These are phyloP conservation scores for Canariomyces notabilis DNA, from an alignment of 2,329 filamentous ascomycete genomes.

Conservation along the genomic window DNA sequence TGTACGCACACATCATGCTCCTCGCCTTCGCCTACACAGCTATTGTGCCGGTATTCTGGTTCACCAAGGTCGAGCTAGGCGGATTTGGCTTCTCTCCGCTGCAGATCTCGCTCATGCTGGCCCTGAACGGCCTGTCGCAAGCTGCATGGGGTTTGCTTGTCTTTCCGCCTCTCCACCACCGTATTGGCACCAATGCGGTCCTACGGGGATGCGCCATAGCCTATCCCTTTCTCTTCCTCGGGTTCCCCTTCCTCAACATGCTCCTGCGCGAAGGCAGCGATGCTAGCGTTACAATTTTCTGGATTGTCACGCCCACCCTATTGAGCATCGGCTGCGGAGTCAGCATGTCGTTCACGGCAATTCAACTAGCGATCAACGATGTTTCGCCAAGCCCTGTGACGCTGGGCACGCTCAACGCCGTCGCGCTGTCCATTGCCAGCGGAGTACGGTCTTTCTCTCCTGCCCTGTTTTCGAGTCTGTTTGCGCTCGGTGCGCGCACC, in stretches of 20 bases:
- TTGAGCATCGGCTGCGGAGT: slow-evolving; percentile 57
- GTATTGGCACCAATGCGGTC: slow-evolving; percentile 61
- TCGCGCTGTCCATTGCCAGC: slow-evolving; percentile 58
- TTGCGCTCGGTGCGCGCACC: slow-evolving; percentile 58
- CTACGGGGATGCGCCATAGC: slow-evolving; percentile 51
- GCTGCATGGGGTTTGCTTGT: slow-evolving; percentile 64
- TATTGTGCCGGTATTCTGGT: slow-evolving; percentile 64
- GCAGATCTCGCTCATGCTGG: slow-evolving; percentile 64
- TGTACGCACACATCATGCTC: slow-evolving; percentile 62
- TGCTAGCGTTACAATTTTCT: slow-evolving; percentile 45
- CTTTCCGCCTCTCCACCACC: slow-evolving; percentile 64
- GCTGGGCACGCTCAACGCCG: slow-evolving; percentile 66
- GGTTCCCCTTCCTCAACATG: slow-evolving; percentile 50
- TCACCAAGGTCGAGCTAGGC: slow-evolving; percentile 55
- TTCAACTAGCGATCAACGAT: slow-evolving; percentile 72
- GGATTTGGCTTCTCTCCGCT: slow-evolving; percentile 59
- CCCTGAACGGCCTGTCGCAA: slow-evolving; percentile 59
- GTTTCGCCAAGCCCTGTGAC: slow-evolving; percentile 59
- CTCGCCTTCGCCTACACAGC: slow-evolving; percentile 70
- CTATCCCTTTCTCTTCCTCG: slow-evolving; percentile 61
- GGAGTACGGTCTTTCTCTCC: slow-evolving; percentile 62
- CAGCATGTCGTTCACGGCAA: slow-evolving; percentile 64
- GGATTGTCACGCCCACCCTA: slow-evolving; percentile 42
- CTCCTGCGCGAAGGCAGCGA: slow-evolving; percentile 46
- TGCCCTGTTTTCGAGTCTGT: slow-evolving; percentile 61